Evolutionary conservation across 306 rosid species (phyloP).

Genomic region (Begonia peltatifolia): DNA sequence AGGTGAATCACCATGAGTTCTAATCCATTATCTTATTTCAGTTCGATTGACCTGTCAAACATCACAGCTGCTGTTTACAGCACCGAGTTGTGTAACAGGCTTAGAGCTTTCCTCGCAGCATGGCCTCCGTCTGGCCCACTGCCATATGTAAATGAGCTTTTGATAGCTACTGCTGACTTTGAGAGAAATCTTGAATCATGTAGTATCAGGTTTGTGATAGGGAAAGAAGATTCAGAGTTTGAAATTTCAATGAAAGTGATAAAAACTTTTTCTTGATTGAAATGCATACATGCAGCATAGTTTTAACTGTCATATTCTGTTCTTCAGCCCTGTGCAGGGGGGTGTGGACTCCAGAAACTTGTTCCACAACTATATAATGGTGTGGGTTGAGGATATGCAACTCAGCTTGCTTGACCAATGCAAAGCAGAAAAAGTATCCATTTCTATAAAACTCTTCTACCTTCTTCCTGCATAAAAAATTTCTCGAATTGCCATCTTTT

Average conservation of each 20-base stretch:
- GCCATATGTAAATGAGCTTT: slow-evolving; percentile 67
- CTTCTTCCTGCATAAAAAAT: too few species aligned
- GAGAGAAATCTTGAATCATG: slow-evolving; percentile 84
- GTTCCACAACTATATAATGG: slow-evolving; percentile 77
- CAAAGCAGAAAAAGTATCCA: slow-evolving; percentile 81
- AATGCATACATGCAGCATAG: too few species aligned
- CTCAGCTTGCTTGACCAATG: slow-evolving; percentile 67
- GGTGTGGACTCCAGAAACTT: slow-evolving; percentile 69
- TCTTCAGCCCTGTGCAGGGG: slow-evolving; percentile 57
- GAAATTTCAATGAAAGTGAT: background rate
- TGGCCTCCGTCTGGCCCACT: slow-evolving; percentile 93
- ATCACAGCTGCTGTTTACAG: slow-evolving; percentile 88
- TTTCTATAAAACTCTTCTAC: too few species aligned
- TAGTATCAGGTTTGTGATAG: slow-evolving; percentile 57
- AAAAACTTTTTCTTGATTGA: too few species aligned
- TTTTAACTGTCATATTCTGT: slow-evolving; percentile 19
- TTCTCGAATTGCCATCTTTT: too few species aligned
- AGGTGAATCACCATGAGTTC: background rate
- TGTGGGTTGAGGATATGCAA: slow-evolving; percentile 96
- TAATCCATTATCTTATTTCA: slow-evolving; percentile 28
- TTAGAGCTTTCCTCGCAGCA: slow-evolving; percentile 68
- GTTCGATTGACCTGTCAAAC: slow-evolving; percentile 78
- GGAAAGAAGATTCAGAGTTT: background rate
- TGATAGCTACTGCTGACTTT: slow-evolving; percentile 72
- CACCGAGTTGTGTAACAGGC: slow-evolving; percentile 65